These are phyloP conservation scores for Decorospora gaudefroyi DNA, from an alignment of 2,329 filamentous ascomycete species.

Conservation along the genomic window DNA sequence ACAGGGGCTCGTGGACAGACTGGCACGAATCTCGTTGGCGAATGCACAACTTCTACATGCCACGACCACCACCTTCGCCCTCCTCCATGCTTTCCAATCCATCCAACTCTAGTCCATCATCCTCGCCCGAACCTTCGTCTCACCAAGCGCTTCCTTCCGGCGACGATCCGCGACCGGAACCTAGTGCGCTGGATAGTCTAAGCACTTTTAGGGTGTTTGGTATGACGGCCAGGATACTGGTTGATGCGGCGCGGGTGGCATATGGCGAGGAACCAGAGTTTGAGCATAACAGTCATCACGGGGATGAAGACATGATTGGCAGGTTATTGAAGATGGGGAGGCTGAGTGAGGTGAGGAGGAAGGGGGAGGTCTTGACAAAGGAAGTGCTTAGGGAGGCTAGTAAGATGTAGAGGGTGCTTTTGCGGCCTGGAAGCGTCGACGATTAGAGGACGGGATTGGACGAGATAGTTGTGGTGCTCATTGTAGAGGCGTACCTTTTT, in stretches of 20 bases:
- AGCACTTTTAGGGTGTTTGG: constrained; percentile 84
- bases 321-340: constrained; percentile 61
- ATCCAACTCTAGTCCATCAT: background rate
- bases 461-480: background rate
- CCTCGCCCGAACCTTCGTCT: constrained; percentile 3
- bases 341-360: constrained; percentile 57
- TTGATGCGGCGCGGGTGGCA: constrained; percentile 83
- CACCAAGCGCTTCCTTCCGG: constrained; percentile 16
- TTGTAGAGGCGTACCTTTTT: too few relatives aligned
- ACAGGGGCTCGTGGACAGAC: constrained; percentile 78
- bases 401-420: constrained; percentile 49
- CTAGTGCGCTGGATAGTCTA: constrained; percentile 46
- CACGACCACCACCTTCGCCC: constrained; percentile 44
- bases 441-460: too few relatives aligned
- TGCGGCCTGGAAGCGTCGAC: too few relatives aligned
- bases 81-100: constrained; percentile 13
- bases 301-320: constrained; percentile 68
- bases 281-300: constrained; percentile 69
- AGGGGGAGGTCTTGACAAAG: constrained; percentile 58
- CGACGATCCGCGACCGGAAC: constrained; percentile 46
- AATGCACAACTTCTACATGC: constrained; percentile 92
- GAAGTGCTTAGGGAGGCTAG: constrained; percentile 57
- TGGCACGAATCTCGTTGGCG: constrained; percentile 81
- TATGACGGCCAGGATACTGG: constrained; percentile 88
- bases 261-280: constrained; percentile 84